These are phyloP conservation scores for Boletus edulis DNA, from an alignment of 768 basidiomycete species.

Conservation along the genomic window DNA sequence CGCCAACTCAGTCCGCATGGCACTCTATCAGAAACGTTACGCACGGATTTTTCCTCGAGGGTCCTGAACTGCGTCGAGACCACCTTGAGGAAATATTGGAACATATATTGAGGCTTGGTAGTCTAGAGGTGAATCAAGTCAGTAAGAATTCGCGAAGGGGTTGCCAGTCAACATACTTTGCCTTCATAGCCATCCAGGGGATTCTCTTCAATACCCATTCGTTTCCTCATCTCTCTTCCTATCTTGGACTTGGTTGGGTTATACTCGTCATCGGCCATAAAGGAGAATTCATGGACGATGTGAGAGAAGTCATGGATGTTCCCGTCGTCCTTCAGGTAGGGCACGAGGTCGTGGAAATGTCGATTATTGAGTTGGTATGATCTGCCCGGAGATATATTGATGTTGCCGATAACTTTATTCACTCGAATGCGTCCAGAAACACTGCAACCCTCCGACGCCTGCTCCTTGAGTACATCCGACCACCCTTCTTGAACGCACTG, in stretches of 20 bases:
- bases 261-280: constrained; percentile 80
- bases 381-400: constrained; percentile 91
- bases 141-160: neutral
- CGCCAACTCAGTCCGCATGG: constrained; percentile 4
- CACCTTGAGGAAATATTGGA: constrained; percentile 99
- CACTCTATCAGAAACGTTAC: constrained; percentile 21
- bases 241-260: constrained; percentile 62
- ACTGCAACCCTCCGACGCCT: constrained; percentile 93
- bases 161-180: constrained; percentile 41
- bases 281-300: constrained; percentile 74
- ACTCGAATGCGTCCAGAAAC: constrained; percentile 88
- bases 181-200: constrained; percentile 72
- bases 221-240: constrained; percentile 62
- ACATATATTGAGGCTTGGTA: constrained; percentile 83
- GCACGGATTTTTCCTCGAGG: constrained; percentile 67
- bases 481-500: constrained; percentile 94
- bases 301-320: constrained; percentile 95
- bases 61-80: constrained; percentile 93
- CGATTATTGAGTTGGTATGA: constrained; percentile 88
- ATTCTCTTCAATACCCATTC: constrained; percentile 69
- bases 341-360: constrained; percentile 86
- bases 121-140: constrained; percentile 44
- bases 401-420: constrained; percentile 96
- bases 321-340: constrained; percentile 86
- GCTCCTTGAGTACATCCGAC: constrained; percentile 90